Percentiles rank a stretch among this genome's conserved stretches.
These are phyloP conservation scores for Globisporangium paroecandrum DNA, from an alignment of 352 stramenopile species.

Conservation along the genomic window DNA sequence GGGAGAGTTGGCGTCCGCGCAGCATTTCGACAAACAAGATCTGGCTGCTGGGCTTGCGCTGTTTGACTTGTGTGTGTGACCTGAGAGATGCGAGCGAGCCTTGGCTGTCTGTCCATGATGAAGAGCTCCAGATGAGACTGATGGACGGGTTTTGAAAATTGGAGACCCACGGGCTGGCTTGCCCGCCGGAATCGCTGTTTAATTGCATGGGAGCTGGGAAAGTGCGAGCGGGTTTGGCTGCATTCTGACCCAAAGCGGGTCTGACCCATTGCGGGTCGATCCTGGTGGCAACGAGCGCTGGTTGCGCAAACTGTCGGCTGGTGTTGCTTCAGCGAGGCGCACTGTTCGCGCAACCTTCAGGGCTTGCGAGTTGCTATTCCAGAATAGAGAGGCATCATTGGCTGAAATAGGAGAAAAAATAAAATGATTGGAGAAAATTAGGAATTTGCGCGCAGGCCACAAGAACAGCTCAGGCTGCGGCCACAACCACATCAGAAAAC, in stretches of 20 bases:
- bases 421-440: background rate
- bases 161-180: slow-evolving; percentile 1
- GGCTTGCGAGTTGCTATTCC: background rate
- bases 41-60: slow-evolving; percentile 6
- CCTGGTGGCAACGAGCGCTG: background rate
- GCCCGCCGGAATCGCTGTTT: slow-evolving; percentile 11
- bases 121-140: background rate
- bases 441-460: background rate
- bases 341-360: slow-evolving; percentile 1
- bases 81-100: background rate
- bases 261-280: background rate
- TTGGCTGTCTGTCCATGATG: background rate
- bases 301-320: slow-evolving; percentile 3
- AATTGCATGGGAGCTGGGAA: slow-evolving; percentile 2
- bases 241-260: no score
- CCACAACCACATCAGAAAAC: background rate
- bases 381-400: background rate
- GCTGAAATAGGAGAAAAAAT: background rate
- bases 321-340: background rate
- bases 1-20: slow-evolving; percentile 38
- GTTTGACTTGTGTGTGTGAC: slow-evolving; percentile 5
- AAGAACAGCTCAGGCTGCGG: background rate
- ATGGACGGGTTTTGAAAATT: background rate
- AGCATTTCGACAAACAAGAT: slow-evolving; percentile 41
- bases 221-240: background rate